Base-by-base conservation (phyloP, 441 rosid species). In the Aquilaria agallochum region DNA sequence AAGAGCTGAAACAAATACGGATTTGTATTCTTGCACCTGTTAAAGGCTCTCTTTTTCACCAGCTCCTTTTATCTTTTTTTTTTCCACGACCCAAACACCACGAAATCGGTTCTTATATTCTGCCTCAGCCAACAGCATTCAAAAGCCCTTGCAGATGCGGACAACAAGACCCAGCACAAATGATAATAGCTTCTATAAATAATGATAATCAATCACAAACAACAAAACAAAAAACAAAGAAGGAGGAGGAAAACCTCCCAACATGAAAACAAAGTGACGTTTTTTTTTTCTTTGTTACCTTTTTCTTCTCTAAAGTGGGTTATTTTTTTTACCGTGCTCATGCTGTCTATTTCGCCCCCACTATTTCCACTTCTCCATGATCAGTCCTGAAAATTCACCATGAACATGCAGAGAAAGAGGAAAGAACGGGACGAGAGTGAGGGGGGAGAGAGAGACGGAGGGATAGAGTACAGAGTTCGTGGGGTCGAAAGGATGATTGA, bases 331-430 rank as follows among this genome's bases (percentile, higher is more conserved):
- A 46, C 42, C 31, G 30, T 45, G 11, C 59, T 48, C 42, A 56
- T 65, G 42, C 64, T 48, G 42, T 36, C 67, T 58, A 47, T 53
- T 50, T 58, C 45, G 55, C 50, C 59, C 71, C 62, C 71, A 66
- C 72, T 54, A 55, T 27, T 15, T 40, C 67, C 48, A 56, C 50
- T 60, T 33, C 44, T 59, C 63, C 66, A 30, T 57, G 47, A 60
- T 58, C 58, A 56, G 62, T 58, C 65, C 73, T 60, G 73, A 67
- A 67, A 69, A 65, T 53, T 63, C 51, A 70, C 71, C 72, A 70
- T 53, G 66, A 70, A 69, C 33, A 53, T 67, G 79, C 71, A 66
- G 68, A 69, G 68, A 34, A 50, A 50, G 32, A 13, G 15, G n/a
- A 45, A 63, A 9, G 42, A n/a, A 42, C 27, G 15, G 55, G 50